A percentile compares a stretch with the other conserved stretches of the same genome.
These are phyloP conservation scores for Debaryomycetaceae sp. DNA, from an alignment of 1,139 yeast genomes.

Conservation along the genomic window DNA sequence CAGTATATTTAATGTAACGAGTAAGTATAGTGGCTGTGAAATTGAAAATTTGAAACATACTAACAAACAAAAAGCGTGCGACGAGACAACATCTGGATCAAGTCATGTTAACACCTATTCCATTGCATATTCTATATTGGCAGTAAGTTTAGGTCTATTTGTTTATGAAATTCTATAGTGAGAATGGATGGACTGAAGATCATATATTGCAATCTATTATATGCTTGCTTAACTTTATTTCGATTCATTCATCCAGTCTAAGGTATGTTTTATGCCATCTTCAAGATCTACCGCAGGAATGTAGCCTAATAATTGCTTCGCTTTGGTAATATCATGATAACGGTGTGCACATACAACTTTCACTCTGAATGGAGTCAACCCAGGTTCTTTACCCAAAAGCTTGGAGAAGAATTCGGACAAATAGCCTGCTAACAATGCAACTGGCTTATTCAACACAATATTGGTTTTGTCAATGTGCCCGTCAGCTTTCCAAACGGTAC, in stretches of 20 bases:
- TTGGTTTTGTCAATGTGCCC: conserved; percentile 73
- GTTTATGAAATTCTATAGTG: not conserved
- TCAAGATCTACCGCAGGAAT: conserved; percentile 77
- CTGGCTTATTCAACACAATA: conserved; percentile 64
- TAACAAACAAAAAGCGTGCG: not conserved
- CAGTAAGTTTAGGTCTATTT: not conserved
- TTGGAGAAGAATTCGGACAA: conserved; percentile 71
- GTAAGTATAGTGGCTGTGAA: not conserved
- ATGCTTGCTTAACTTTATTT: conserved; percentile 5
- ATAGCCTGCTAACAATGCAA: conserved; percentile 80
- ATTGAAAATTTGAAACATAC: not conserved
- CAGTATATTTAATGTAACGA: not conserved
- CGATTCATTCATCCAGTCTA: conserved; percentile 85
- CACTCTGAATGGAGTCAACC: conserved; percentile 94
- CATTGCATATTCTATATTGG: not conserved
- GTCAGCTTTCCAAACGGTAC: conserved; percentile 96
- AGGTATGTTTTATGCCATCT: conserved; percentile 75
- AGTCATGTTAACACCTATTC: not conserved
- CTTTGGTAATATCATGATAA: conserved; percentile 88
- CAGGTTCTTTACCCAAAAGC: conserved; percentile 77
- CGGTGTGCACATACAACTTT: conserved; percentile 91
- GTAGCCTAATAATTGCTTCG: conserved; percentile 74
- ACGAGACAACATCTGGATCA: conserved; percentile 1
- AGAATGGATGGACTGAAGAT: not conserved
- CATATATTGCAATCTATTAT: not conserved